A percentile compares a stretch with the other conserved stretches of the same genome.
Evolutionary conservation across 2,329 filamentous ascomycete genomes (phyloP).

Genomic region (Cercospora nicotianae): DNA sequence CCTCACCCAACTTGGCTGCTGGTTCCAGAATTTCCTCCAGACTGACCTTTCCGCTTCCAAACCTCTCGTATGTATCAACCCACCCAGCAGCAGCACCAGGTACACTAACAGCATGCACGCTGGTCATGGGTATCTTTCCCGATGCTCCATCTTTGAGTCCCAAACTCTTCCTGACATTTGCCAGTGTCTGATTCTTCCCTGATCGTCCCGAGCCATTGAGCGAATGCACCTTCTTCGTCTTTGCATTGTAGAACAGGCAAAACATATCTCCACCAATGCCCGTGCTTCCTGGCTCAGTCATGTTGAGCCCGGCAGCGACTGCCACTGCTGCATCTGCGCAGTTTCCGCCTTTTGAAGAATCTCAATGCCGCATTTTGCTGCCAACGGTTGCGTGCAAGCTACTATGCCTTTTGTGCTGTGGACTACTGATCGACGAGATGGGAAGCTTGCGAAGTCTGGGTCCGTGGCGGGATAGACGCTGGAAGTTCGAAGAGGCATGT

Average conservation of each 20-base stretch:
- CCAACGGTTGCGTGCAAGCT: conserved; percentile 83
- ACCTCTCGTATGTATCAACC: conserved; percentile 83
- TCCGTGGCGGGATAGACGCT: conserved; percentile 53
- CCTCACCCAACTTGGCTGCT: conserved; percentile 80
- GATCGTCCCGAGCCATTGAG: conserved; percentile 93
- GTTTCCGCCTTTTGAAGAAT: conserved; percentile 89
- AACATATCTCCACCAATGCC: conserved; percentile 98
- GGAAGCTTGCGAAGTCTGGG: conserved; percentile 61
- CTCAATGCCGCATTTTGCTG: conserved; percentile 81
- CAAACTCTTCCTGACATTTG: conserved; percentile 68
- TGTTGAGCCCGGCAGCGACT: conserved; percentile 85
- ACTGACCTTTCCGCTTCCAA: conserved; percentile 81
- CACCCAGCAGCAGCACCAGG: conserved; percentile 91
- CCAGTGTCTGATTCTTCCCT: conserved; percentile 66
- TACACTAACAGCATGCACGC: conserved; percentile 78
- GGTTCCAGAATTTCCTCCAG: conserved; percentile 77
- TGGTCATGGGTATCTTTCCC: conserved; percentile 68
- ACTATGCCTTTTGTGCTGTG: conserved; percentile 93
- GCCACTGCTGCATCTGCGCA: conserved; percentile 96
- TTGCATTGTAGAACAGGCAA: conserved; percentile 85
- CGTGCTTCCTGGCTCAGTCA: conserved; percentile 89
- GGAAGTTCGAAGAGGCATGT: conserved; percentile 51
- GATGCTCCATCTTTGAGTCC: conserved; percentile 59
- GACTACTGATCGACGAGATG: conserved; percentile 84
- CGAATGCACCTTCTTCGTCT: conserved; percentile 76